Percentiles rank a stretch among this genome's conserved stretches.
Conservation (phyloP, 805 yeast genomes). For the Danielozyma ontarioensis region DNA sequence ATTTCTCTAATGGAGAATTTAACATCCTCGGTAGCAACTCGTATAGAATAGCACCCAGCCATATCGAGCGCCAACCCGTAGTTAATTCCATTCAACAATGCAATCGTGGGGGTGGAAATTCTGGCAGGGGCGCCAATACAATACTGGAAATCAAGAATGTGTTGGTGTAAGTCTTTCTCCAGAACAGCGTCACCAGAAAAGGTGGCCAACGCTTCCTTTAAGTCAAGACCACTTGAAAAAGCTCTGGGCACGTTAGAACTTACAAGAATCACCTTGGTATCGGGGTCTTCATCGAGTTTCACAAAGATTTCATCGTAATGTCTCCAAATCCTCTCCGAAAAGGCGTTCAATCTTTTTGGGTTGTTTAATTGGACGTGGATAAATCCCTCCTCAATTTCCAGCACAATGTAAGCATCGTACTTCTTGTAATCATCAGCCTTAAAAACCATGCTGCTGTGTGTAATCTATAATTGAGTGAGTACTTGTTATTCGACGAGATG, state of each 20-base stretch:
- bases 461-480: too few species aligned
- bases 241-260: constrained; percentile 52
- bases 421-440: neutral
- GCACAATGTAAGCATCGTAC: constrained; percentile 32
- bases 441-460: neutral
- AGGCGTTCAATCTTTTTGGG: constrained; percentile 56
- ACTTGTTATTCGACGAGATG: too few species aligned
- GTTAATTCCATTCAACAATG: constrained; percentile 58
- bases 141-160: constrained; percentile 55
- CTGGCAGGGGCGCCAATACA: constrained; percentile 45
- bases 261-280: constrained; percentile 48
- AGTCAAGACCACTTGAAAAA: constrained; percentile 64
- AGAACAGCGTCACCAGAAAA: constrained; percentile 4
- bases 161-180: constrained; percentile 23
- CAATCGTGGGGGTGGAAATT: constrained; percentile 58
- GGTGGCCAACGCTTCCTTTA: constrained; percentile 29
- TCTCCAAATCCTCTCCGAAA: constrained; percentile 49
- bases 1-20: constrained; percentile 62
- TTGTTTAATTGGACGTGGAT: constrained; percentile 58
- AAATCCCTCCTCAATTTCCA: constrained; percentile 41
- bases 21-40: constrained; percentile 50
- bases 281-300: constrained; percentile 37
- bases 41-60: constrained; percentile 51
- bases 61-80: constrained; percentile 70
- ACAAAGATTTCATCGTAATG: constrained; percentile 48